Evolutionary conservation across 73 alveolate genomes (phyloP).

Genomic region (Tetrahymena thermophila): DNA sequence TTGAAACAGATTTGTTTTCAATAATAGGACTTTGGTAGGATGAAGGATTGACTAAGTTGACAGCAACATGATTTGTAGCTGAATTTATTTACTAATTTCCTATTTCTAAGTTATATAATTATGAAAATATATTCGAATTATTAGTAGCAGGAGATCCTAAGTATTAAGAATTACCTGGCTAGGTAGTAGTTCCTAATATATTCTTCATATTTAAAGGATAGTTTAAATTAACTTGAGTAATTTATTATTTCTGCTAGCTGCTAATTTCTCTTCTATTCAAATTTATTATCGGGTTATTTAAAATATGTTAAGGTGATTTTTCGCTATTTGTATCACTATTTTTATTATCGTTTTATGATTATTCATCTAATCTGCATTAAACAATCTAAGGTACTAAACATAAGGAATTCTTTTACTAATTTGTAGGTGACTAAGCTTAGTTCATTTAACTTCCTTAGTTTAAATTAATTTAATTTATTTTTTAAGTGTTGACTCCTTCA

Average conservation of each 20-base stretch:
- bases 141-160: neutral
- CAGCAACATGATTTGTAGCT: neutral
- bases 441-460: neutral
- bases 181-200: neutral
- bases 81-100: neutral
- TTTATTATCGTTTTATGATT: neutral
- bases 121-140: neutral
- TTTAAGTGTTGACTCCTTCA: neutral
- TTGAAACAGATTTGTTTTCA: neutral
- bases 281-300: neutral
- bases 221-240: neutral
- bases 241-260: neutral
- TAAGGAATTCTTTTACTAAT: neutral
- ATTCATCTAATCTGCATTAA: neutral
- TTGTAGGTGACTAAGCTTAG: neutral
- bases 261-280: neutral
- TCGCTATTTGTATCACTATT: neutral
- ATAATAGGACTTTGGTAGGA: neutral
- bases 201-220: neutral
- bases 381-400: neutral
- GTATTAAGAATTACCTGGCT: neutral
- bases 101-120: neutral
- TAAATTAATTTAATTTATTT: no score
- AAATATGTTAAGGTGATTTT: neutral
- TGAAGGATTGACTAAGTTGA: neutral